Evolutionary conservation across 169 alveolate genomes (phyloP).

Genomic region (Cryptosporidium viatorum): DNA sequence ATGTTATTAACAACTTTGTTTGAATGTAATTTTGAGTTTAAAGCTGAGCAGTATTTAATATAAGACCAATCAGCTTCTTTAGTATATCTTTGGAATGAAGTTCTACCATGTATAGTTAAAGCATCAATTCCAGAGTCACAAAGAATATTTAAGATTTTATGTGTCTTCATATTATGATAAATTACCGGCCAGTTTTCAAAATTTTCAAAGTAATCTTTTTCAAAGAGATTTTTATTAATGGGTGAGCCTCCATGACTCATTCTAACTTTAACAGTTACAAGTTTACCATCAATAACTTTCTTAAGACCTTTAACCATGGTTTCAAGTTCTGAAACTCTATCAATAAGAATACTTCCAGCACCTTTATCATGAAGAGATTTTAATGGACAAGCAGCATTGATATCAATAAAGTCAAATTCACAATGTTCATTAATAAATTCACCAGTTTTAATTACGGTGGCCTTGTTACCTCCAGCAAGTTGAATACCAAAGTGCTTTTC

Average conservation of each 20-base stretch:
- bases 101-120: constrained; percentile 84
- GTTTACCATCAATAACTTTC: constrained; percentile 76
- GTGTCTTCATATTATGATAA: constrained; percentile 68
- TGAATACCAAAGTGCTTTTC: constrained; percentile 89
- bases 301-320: constrained; percentile 76
- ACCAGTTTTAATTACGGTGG: constrained; percentile 76
- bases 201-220: constrained; percentile 14
- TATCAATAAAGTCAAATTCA: constrained; percentile 81
- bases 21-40: not conserved
- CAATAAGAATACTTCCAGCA: constrained; percentile 77
- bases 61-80: constrained; percentile 86
- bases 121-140: constrained; percentile 81
- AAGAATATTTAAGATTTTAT: constrained; percentile 21
- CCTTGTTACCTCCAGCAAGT: constrained; percentile 79
- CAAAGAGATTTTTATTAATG: constrained; percentile 49
- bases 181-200: constrained; percentile 77
- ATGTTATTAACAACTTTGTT: not conserved
- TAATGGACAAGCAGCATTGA: constrained; percentile 88
- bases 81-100: constrained; percentile 85
- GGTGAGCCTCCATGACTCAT: constrained; percentile 79
- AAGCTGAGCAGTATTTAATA: constrained; percentile 78
- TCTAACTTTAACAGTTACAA: constrained; percentile 82
- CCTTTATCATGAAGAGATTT: constrained; percentile 82
- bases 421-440: constrained; percentile 75
- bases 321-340: constrained; percentile 73